These are phyloP conservation scores for Trametes versicolor DNA, from an alignment of 1,284 basidiomycete genomes.

Conservation along the genomic window DNA sequence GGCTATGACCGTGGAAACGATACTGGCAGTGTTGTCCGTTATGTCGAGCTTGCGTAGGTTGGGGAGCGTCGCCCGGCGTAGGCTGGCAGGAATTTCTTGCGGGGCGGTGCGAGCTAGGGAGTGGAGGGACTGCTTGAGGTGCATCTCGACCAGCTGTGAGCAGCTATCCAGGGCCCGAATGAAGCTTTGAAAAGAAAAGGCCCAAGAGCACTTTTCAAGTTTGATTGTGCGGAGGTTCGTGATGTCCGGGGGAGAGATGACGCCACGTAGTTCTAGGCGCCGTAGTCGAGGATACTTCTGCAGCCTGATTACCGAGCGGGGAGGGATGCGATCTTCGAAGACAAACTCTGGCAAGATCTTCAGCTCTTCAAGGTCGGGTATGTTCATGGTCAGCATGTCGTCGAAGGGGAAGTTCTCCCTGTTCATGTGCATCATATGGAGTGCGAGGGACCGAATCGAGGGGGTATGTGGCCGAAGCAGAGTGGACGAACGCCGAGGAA, in stretches of 20 bases:
- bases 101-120: neutral
- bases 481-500: neutral
- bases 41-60: neutral
- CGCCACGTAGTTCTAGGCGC: neutral
- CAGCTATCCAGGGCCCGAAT: neutral
- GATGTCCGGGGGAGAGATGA: neutral
- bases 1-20: neutral
- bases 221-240: neutral
- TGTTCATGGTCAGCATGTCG: neutral
- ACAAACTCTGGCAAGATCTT: neutral
- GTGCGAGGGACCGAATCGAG: neutral
- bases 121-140: neutral
- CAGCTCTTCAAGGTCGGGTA: neutral
- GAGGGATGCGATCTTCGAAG: neutral
- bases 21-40: neutral
- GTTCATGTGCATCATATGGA: neutral
- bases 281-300: neutral
- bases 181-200: neutral
- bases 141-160: neutral
- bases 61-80: neutral
- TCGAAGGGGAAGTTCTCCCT: neutral
- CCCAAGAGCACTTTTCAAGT: neutral
- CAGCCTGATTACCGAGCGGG: neutral
- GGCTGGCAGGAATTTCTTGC: neutral
- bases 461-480: neutral